Percentiles rank a stretch among this genome's conserved stretches.
Evolutionary conservation across 345 rosid genomes (phyloP).

Genomic region (Angophora floribunda): DNA sequence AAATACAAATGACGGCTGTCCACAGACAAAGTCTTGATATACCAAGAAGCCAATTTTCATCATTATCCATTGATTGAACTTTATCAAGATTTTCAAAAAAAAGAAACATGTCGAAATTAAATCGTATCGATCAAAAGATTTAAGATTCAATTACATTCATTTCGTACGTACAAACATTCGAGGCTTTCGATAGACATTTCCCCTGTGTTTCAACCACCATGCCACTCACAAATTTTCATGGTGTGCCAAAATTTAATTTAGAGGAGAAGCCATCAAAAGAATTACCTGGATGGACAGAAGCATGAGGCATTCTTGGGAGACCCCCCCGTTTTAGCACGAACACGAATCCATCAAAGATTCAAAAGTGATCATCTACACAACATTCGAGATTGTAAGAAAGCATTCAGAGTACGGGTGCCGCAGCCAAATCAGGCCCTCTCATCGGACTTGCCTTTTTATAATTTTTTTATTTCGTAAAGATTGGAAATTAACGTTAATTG

Average conservation of each 20-base stretch:
- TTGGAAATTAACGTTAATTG: not conserved
- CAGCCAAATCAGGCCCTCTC: not conserved
- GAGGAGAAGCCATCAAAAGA: not conserved
- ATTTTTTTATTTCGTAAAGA: not conserved
- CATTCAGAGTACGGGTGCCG: not conserved
- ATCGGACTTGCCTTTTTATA: not conserved
- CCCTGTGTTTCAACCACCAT: not conserved
- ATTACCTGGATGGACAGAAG: not conserved
- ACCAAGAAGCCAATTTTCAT: not conserved
- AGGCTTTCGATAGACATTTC: not conserved
- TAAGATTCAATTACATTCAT: not conserved
- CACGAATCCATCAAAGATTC: not conserved
- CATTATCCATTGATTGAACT: not conserved
- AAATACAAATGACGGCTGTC: not conserved
- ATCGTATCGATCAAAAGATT: not conserved
- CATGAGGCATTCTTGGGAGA: not conserved
- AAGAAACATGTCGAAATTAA: fast-evolving
- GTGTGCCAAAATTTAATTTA: not conserved
- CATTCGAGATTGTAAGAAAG: not conserved
- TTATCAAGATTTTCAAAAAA: too few species aligned
- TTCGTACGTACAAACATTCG: not conserved
- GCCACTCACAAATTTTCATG: not conserved
- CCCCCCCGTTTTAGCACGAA: not conserved
- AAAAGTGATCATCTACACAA: not conserved
- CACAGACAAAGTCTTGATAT: not conserved